Percentiles rank a stretch among this genome's conserved stretches.
Conservation (phyloP, 2,329 filamentous ascomycete species). For the Cladophialophora carrionii region DNA sequence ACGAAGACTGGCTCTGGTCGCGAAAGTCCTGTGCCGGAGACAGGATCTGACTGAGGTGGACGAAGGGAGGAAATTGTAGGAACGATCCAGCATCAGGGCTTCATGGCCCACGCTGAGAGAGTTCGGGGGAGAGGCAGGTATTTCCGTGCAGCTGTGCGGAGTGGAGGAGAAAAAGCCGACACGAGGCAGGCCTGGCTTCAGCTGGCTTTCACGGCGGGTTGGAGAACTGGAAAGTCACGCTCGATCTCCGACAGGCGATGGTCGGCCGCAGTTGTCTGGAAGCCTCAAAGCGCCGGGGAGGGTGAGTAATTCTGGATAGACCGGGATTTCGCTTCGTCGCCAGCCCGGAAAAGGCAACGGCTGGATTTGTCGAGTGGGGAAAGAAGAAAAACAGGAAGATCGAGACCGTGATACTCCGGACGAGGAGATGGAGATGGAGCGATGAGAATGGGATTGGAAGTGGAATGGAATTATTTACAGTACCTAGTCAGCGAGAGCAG, state of each 20-base stretch:
- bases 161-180: slow-evolving; percentile 17
- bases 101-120: slow-evolving; percentile 25
- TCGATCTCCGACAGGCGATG: slow-evolving; percentile 15
- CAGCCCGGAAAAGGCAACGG: background rate
- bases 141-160: slow-evolving; percentile 23
- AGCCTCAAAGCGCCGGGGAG: background rate
- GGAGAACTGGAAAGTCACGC: slow-evolving; percentile 2
- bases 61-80: slow-evolving; percentile 19
- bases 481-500: background rate
- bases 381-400: slow-evolving; percentile 17
- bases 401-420: slow-evolving; percentile 3
- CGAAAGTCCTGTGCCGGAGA: slow-evolving; percentile 9
- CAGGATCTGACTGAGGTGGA: slow-evolving; percentile 11
- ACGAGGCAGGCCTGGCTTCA: background rate
- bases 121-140: slow-evolving; percentile 18
- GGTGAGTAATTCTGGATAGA: slow-evolving; percentile 1
- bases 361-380: slow-evolving; percentile 5
- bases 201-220: slow-evolving; percentile 6
- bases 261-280: background rate
- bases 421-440: slow-evolving; percentile 5
- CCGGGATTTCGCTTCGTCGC: background rate
- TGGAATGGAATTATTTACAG: background rate
- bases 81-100: slow-evolving; percentile 34
- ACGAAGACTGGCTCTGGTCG: background rate
- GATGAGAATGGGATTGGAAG: background rate